Evolutionary conservation across 306 rosid genomes (phyloP), one percentile per base, ranked within the genome.

Genomic region (Vigna hirtella): DNA sequence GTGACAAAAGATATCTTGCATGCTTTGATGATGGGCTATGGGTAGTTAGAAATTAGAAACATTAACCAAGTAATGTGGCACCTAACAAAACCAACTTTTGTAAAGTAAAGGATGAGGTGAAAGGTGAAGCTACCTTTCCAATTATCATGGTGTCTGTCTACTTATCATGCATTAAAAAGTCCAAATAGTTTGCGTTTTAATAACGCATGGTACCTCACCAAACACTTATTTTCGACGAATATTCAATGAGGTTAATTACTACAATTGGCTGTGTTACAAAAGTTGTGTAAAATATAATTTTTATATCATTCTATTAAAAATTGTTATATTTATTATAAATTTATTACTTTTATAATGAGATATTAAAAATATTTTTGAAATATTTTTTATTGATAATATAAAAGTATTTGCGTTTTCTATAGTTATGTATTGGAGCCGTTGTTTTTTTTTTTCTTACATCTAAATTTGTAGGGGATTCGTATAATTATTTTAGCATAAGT

Each of bases 91-190:
- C 64, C 12, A 42, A 70, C 48, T 32, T 0, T 13, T 26, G 26
- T 6, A 70, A 76, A 58, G 15, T 43, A 77, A 47, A 77, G 15
- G 9, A n/a, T 10, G 18, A 34, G 53, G 18, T 65, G 80, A 77
- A 73, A 73, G 61, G 63, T 20, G 15, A 18, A 73, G 28, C 73
- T 78, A 68, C 56, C 69, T 66, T 50, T 78, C 80, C 72, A 38
- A 83, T 72, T 77, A 42, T 22, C 34, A 17, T 30, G 49, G 70
- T 55, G n/a, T 28, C 7, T 50, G 38, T 77, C 79, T 55, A 56
- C 86, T 83, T 83, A 67, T 82, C 85, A 77, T 16, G 28, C 55
- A 63, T 72, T 2, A 24, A 66, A 2, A 26, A 53, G 5, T 24
- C 6, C 9, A 67, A 3, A 6, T 4, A 55, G 6, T 76, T 62